Base-by-base conservation (phyloP, 345 rosid genomes). In the Eucalyptus curtisii region DNA sequence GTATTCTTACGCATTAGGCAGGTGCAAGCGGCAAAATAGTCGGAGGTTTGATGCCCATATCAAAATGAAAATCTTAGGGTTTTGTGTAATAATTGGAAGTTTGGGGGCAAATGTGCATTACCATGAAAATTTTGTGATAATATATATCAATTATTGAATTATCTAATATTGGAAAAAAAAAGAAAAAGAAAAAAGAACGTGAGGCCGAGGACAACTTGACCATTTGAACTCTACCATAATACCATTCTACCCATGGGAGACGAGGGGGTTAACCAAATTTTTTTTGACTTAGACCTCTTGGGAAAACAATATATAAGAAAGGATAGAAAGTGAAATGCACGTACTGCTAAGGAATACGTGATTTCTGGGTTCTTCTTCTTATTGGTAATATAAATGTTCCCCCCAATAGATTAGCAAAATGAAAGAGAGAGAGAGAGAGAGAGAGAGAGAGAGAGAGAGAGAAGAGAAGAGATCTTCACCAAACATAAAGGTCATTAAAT, bases 361-460 rank as follows among this genome's bases (percentile, higher is more conserved):
- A 64, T 64, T 64, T 64, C 10, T n/a, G 37, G 33, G 17, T 14
- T 64, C 4, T 64, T 64, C 20, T n/a, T 61, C 33, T 61, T 61
- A 30, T 61, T 30, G 71, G 19, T 15, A 68, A 16, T 31, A 68
- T 31, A 68, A 14, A 64, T n/a, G 76, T n/a, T 14, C 20, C 76
- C 17, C 76, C 3, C 31, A n/a, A 64, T 64, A n/a, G 37, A 66
- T 66, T 66, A 66, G 42, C 79, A 66, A 66, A 66, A 17, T 9
- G 24, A 16, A 68, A 68, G 8, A 68, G n/a, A 7, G 0, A 68
- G 17, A 4, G 3, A 3, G 0, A 3, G 33, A 8, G 16, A 5
- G n/a, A 19, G 1, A 31, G 13, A 68, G n/a, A n/a, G n/a, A 7
- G 0, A 68, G 17, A 4, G 3, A 3, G 0, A 3, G 33, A 8